A percentile compares a stretch with the other conserved stretches of the same genome.
phyloP scores from a whole-genome alignment of 192 early-diverging fungal genomes.

The Obelidium mucronatum region DNA sequence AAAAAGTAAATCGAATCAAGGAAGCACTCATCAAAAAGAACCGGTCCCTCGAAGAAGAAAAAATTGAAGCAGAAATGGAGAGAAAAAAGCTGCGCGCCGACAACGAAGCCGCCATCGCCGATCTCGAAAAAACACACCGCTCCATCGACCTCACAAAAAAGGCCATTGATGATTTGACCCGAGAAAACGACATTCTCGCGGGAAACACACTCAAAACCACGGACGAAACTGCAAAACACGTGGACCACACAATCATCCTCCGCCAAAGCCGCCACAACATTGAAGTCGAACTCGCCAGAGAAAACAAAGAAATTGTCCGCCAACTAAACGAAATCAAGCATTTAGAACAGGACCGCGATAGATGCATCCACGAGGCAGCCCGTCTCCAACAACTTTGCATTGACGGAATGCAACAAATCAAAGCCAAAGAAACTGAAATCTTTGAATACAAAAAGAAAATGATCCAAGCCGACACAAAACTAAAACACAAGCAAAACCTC shows the following conservation, averaged over 20 bases:
- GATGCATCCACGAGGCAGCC: slow-evolving; percentile 49
- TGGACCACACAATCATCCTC: slow-evolving; percentile 46
- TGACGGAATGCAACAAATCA: slow-evolving; percentile 54
- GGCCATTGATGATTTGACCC: slow-evolving; percentile 58
- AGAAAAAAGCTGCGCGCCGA: slow-evolving; percentile 49
- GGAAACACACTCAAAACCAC: slow-evolving; percentile 51
- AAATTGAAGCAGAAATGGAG: slow-evolving; percentile 58
- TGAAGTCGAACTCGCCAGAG: slow-evolving; percentile 59
- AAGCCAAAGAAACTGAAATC: slow-evolving; percentile 64
- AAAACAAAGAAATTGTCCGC: slow-evolving; percentile 34
- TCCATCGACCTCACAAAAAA: slow-evolving; percentile 56
- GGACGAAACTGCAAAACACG: slow-evolving; percentile 43
- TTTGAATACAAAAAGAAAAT: slow-evolving; percentile 66
- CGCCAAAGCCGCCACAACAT: slow-evolving; percentile 62
- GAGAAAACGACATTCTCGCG: slow-evolving; percentile 61
- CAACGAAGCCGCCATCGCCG: slow-evolving; percentile 46
- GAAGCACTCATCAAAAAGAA: slow-evolving; percentile 66
- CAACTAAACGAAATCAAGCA: slow-evolving; percentile 39
- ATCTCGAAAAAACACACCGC: slow-evolving; percentile 50
- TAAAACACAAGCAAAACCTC: slow-evolving; percentile 73
- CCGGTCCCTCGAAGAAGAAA: slow-evolving; percentile 60
- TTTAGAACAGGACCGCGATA: slow-evolving; percentile 53
- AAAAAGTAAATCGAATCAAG: slow-evolving; percentile 55
- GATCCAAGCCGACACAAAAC: slow-evolving; percentile 66
- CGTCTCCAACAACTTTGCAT: slow-evolving; percentile 50